A percentile compares a stretch with the other conserved stretches of the same genome.
phyloP scores from a whole-genome alignment of 495 filamentous ascomycete genomes.

The Amphirosellinia nigrospora region DNA sequence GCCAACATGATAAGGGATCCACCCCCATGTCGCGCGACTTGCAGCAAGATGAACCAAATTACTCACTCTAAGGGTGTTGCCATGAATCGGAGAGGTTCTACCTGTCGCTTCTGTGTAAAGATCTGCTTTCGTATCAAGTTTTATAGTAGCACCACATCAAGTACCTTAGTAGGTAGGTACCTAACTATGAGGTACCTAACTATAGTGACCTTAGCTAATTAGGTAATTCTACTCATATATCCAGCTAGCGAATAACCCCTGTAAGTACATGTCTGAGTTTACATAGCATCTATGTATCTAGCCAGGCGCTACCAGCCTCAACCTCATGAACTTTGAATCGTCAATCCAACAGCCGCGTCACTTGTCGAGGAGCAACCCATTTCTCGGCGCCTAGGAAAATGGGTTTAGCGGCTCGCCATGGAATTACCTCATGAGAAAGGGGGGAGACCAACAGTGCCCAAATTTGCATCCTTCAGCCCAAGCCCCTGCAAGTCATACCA shows the following conservation, averaged over 20 bases:
- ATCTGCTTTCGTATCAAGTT: background rate
- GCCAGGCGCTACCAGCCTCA: background rate
- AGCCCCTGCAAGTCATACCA: constrained; percentile 34
- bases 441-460: constrained; percentile 57
- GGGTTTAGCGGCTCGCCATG: constrained; percentile 29
- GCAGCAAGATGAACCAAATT: background rate
- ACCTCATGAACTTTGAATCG: background rate
- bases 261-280: background rate
- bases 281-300: background rate
- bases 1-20: background rate
- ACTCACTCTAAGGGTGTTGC: background rate
- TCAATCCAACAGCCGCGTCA: background rate
- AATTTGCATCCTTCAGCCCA: constrained; percentile 72
- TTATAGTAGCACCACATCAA: no score
- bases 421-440: constrained; percentile 35
- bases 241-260: background rate
- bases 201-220: no score
- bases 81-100: background rate
- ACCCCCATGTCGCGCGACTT: background rate
- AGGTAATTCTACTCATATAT: background rate
- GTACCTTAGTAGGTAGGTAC: no score
- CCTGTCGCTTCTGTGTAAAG: background rate
- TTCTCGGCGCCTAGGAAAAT: background rate
- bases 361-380: background rate
- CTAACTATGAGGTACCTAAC: no score